Evolutionary conservation across 1,139 yeast species (phyloP), one percentile per base, ranked within the genome.

Genomic region (Diutina sp.): DNA sequence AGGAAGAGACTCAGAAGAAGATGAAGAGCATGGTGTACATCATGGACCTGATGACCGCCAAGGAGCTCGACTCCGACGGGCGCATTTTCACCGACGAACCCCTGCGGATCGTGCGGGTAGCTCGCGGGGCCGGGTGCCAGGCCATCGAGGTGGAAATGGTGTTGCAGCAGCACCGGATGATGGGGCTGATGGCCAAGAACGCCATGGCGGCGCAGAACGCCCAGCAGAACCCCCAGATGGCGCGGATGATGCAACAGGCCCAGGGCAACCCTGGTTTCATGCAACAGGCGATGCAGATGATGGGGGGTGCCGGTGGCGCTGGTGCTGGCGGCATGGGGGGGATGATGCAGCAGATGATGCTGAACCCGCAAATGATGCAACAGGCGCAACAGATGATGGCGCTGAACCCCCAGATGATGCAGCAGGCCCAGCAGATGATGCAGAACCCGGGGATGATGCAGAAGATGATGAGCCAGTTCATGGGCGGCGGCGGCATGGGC

Each of bases 131-230:
- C 6, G 99, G 99, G 16, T 90, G 97, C 48, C 76, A 93, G 3
- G 96, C 88, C 0, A 83, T 90, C 4, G 99, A 93, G 63, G 97
- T 93, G 29, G 97, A 93, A 68, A 90, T 90, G 80, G 90, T 91
- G 41, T 76, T 93, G 60, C 82, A 85, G 72, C 99, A 93, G 72
- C 97, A 90, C 68, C 82, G 88, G 69, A 87, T 90, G 87, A 90
- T 93, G 96, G 91, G 96, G 2, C 78, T 85, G 56, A 90, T 93
- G 95, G 83, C 88, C 7, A 82, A 83, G 69, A 72, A 68, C 32
- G 53, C 53, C 57, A 75, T 77, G 80, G 69, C 53, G 28, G 53
- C 53, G n/a, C 53, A 50, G 16, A 6, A 29, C 5, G 53, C 45
- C n/a, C 53, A n/a, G 3, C 35, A 28, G 14, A 50, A 50, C 53